Conservation (phyloP, 2,329 filamentous ascomycete species). For the Eurotiales sp. region DNA sequence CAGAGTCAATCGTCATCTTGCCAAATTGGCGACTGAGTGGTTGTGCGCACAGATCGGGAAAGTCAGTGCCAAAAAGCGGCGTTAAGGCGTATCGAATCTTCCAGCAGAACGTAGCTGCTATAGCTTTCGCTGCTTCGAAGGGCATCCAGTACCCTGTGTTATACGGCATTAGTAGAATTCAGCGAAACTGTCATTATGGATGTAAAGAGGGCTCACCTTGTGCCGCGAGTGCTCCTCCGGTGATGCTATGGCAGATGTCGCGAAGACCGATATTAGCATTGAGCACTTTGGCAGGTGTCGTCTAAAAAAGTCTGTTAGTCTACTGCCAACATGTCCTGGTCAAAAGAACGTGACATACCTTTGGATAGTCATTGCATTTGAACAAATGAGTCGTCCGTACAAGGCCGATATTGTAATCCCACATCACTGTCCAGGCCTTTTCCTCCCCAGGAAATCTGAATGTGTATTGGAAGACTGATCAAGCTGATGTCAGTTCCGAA, state of each 20-base stretch:
- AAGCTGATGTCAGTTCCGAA: no score
- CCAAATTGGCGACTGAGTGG: constrained; percentile 60
- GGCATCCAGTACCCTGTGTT: constrained; percentile 93
- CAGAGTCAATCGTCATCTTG: constrained; percentile 62
- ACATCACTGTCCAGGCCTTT: constrained; percentile 74
- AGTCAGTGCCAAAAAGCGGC: constrained; percentile 82
- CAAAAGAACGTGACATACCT: constrained; percentile 54
- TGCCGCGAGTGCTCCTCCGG: constrained; percentile 81
- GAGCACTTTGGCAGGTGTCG: constrained; percentile 79
- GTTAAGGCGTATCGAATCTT: constrained; percentile 80
- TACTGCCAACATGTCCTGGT: neutral
- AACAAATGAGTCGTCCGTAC: constrained; percentile 94
- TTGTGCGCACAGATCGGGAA: constrained; percentile 67
- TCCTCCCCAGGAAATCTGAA: constrained; percentile 69
- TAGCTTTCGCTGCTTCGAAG: constrained; percentile 75
- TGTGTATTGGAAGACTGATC: constrained; percentile 59
- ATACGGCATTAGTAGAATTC: constrained; percentile 13
- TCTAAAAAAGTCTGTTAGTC: constrained; percentile 51
- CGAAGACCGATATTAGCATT: constrained; percentile 74
- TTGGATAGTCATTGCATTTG: constrained; percentile 81
- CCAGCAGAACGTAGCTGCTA: constrained; percentile 87
- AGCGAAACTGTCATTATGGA: no score
- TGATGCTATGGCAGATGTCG: constrained; percentile 92
- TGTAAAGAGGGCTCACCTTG: constrained; percentile 60
- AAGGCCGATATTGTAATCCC: constrained; percentile 94